Evolutionary conservation across 768 basidiomycete species (phyloP).

Genomic region (Leccinum subgranulosum): DNA sequence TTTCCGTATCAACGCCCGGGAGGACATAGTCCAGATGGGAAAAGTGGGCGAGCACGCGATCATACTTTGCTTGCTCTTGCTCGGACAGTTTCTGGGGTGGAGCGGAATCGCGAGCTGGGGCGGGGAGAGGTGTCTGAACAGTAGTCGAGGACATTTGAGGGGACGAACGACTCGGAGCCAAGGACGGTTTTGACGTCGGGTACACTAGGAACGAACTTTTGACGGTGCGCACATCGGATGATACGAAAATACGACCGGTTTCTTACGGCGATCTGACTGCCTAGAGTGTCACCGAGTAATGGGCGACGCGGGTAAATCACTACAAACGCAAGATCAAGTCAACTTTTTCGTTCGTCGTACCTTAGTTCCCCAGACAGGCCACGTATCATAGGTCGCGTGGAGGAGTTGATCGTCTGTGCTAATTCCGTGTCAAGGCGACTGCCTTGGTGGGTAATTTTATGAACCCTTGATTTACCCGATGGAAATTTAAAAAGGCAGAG

Average conservation of each 20-base stretch:
- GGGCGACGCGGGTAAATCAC: background rate
- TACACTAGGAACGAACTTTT: background rate
- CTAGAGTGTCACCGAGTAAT: too few species aligned
- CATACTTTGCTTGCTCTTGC: constrained; percentile 46
- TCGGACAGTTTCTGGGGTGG: constrained; percentile 39
- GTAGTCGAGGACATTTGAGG: constrained; percentile 26
- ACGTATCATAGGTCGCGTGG: background rate
- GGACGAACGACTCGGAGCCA: background rate
- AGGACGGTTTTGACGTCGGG: background rate
- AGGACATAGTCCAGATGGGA: constrained; percentile 47
- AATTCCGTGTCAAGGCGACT: too few species aligned
- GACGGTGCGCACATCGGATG: background rate
- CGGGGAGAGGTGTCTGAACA: constrained; percentile 20
- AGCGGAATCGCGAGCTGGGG: constrained; percentile 25
- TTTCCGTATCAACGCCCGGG: constrained; percentile 41
- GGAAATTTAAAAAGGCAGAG: too few species aligned
- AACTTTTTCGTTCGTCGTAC: background rate
- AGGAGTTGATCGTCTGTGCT: too few species aligned
- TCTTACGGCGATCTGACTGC: too few species aligned
- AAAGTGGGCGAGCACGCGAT: constrained; percentile 58
- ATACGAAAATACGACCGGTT: background rate
- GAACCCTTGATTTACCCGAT: too few species aligned
- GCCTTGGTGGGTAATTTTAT: too few species aligned
- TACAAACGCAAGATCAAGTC: background rate
- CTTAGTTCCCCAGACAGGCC: background rate